These are phyloP conservation scores for Panaeolus cyanescens DNA, from an alignment of 768 basidiomycete genomes.

Conservation along the genomic window DNA sequence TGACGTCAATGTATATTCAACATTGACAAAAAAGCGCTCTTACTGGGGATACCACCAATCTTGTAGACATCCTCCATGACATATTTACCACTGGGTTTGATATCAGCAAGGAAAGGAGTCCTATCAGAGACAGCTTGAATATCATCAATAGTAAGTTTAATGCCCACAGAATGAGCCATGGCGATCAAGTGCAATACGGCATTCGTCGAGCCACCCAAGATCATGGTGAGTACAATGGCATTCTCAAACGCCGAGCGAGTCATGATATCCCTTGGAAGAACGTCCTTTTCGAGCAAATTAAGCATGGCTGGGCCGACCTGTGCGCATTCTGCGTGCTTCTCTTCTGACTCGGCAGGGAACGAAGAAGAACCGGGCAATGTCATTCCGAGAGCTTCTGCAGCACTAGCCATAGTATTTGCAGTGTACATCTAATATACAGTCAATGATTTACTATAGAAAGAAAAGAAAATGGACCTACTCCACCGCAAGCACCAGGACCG, in stretches of 20 bases:
- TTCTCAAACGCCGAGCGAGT: conserved; percentile 96
- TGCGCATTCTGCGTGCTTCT: conserved; percentile 86
- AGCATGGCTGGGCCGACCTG: conserved; percentile 82
- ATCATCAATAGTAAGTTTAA: conserved; percentile 87
- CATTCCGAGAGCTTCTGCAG: conserved; percentile 96
- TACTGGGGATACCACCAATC: conserved; percentile 95
- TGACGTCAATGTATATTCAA: neutral
- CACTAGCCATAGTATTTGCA: conserved; percentile 97
- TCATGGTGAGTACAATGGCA: conserved; percentile 96
- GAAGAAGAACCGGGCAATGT: conserved; percentile 95
- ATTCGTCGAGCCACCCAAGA: conserved; percentile 97
- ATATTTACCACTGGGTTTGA: conserved; percentile 97
- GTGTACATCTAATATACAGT: conserved; percentile 80
- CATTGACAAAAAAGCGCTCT: conserved; percentile 35
- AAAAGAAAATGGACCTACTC: conserved; percentile 55
- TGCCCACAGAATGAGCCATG: conserved; percentile 93
- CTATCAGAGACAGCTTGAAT: conserved; percentile 94
- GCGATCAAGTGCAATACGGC: conserved; percentile 97
- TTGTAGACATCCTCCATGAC: conserved; percentile 98
- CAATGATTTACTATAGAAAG: neutral
- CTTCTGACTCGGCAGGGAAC: conserved; percentile 89
- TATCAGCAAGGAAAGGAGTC: conserved; percentile 91
- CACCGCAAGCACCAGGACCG: conserved; percentile 97
- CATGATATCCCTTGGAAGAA: conserved; percentile 96
- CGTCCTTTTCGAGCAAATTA: conserved; percentile 87